Conservation (phyloP, 2,329 filamentous ascomycete genomes). For the Beauveria asiatica region DNA sequence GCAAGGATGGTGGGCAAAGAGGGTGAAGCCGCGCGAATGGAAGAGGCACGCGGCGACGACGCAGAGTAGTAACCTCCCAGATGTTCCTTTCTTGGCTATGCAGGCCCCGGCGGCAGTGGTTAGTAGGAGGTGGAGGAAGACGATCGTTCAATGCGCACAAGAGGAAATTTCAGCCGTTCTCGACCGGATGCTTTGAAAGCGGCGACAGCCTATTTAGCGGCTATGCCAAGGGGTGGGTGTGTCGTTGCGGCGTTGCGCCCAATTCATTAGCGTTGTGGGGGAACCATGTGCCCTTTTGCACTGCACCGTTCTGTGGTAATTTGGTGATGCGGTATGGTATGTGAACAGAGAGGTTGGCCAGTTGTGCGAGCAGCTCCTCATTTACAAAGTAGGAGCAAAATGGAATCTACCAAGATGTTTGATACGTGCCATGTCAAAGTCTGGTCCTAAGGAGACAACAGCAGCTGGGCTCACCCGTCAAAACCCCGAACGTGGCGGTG, state of each 20-base stretch:
- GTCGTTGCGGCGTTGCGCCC: no score
- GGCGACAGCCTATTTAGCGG: conserved; percentile 6
- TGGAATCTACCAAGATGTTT: no score
- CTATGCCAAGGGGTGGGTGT: not conserved
- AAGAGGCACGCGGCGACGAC: not conserved
- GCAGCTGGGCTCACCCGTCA: no score
- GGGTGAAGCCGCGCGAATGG: not conserved
- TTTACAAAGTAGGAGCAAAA: not conserved
- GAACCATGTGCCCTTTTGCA: not conserved
- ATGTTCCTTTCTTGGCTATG: not conserved
- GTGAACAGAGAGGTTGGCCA: not conserved
- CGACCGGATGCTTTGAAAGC: conserved; percentile 3
- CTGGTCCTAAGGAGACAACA: no score
- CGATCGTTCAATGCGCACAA: conserved; percentile 4
- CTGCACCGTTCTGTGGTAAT: not conserved
- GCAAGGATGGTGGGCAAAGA: not conserved
- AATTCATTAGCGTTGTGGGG: conserved; percentile 4
- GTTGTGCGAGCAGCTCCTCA: not conserved
- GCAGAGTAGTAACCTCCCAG: not conserved
- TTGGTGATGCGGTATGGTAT: not conserved
- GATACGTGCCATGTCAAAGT: no score
- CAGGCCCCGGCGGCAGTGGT: not conserved
- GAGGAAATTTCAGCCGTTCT: conserved; percentile 9
- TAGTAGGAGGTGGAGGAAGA: not conserved
- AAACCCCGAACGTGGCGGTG: no score